Evolutionary conservation across 371 early-diverging fungal genomes (phyloP), one percentile per base, ranked within the genome.

Genomic region (Zopfochytrium polystomum): DNA sequence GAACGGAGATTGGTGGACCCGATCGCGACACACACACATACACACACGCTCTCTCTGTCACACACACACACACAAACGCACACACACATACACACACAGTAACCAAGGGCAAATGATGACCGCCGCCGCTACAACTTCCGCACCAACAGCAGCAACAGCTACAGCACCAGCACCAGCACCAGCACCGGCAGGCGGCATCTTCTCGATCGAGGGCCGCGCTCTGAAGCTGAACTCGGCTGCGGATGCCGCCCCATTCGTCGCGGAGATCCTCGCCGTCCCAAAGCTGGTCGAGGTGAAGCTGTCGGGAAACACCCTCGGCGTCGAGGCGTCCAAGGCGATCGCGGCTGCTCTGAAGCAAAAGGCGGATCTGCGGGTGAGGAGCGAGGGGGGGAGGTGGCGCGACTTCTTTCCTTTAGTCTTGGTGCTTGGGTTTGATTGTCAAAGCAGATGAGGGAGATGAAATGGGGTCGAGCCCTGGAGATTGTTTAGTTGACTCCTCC

Each of bases 301-400:
- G 32, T 84, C 86, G 63, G 98, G 98, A 15, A 96, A 95, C 80
- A 93, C 96, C 7, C 82, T 94, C 56, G 95, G 96, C 53, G 90
- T 95, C 43, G 95, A 93, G 65, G 98, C 98, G 1, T 82, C 87
- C 51, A 72, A 85, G 57, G 91, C 90, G 22, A 74, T 97, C 18
- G 92, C 91, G 25, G 78, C 70, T 20, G 89, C 86, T 5, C 67
- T 97, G 51, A 83, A 84, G 62, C 72, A 77, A 25, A 87, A 87
- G 68, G 70, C 74, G 4, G 65, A 73, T 0, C 66, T 96, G 23
- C 87, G 88, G 90, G 92, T 91, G 81, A 7, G 53, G 18, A n/a
- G 20, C 13, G n/a, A n/a, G 23, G 20, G 30, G 27, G 27, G 18
- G 18, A 7, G 1, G 47, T 26, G 7, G 45, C 22, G 18, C 9